phyloP scores from a whole-genome alignment of 106 monocot genomes.

The Narthecium ossifragum region DNA sequence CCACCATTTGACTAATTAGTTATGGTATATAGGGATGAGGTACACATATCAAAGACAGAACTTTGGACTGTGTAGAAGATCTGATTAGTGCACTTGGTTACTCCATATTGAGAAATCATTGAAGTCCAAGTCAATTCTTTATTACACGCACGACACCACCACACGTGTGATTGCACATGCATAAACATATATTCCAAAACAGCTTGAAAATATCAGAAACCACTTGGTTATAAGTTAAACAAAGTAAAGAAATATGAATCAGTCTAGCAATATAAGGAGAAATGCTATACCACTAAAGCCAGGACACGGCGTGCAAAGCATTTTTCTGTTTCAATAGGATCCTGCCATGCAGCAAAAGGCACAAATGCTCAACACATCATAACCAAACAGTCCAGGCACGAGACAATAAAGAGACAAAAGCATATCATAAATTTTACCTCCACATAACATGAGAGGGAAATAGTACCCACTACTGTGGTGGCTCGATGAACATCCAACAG shows the following conservation, averaged over 20 bases:
- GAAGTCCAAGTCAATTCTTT: too few relatives aligned
- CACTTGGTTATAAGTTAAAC: too few relatives aligned
- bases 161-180: too few relatives aligned
- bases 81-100: too few relatives aligned
- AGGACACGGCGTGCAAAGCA: constrained; percentile 78
- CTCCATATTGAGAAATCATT: too few relatives aligned
- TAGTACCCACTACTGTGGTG: constrained; percentile 43
- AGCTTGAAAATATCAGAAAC: too few relatives aligned
- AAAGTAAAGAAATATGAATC: neutral
- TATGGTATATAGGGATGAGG: too few relatives aligned
- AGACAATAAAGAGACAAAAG: neutral
- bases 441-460: constrained; percentile 56
- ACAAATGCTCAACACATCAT: neutral
- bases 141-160: too few relatives aligned
- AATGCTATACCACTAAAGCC: constrained; percentile 59
- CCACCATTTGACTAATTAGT: too few relatives aligned
- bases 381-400: neutral
- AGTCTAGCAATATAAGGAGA: neutral
- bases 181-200: too few relatives aligned
- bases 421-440: constrained; percentile 48
- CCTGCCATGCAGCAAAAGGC: constrained; percentile 35
- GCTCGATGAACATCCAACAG: constrained; percentile 67
- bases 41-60: too few relatives aligned
- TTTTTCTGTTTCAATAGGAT: constrained; percentile 88
- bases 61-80: too few relatives aligned